Evolutionary conservation across 2,329 filamentous ascomycete species (phyloP), one percentile per base, ranked within the genome.

Genomic region (Pseudocercospora fijiensis): DNA sequence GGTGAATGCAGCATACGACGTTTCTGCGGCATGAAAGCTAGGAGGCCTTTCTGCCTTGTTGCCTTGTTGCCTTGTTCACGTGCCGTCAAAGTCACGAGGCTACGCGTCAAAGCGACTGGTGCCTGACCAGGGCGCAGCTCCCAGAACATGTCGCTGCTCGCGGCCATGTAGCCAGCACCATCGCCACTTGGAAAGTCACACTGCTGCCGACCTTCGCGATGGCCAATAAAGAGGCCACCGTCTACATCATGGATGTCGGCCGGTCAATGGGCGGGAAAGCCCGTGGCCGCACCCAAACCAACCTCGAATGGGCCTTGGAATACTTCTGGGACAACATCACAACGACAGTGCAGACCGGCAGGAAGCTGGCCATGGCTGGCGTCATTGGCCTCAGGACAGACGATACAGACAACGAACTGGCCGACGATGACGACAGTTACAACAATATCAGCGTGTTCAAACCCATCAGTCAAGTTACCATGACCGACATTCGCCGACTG

Each of bases 321-420:
- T 99, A 96, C 78, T 85, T 98, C 57, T 99, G 94, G 93, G 94
- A 98, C 82, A 95, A 91, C 75, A 90, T 96, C 69, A 89, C 88
- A 4, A 86, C 85, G 7, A 91, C 88, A 3, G 89, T 87, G 41
- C 81, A 83, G 28, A 88, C 83, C n/a, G 88, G 86, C 27, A 85
- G 91, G 57, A 94, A 92, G 76, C 92, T 89, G 0, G 86, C 87
- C 72, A 85, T 84, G 22, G 80, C 92, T 52, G 90, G 92, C n/a
- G 89, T 97, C 1, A 78, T 99, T 64, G 95, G 90, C 0, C 81
- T 97, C 61, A 86, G 91, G 63, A 96, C 93, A 18, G 88, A 96
- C 71, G 79, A 83, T 47, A 93, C 92, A 0, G 76, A 83, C 55
- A 92, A 96, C 70, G 80, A 85, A 4, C 81, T 95, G 64, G 79